Evolutionary conservation across 192 early-diverging fungal species (phyloP).

Genomic region (Cladochytrium replicatum): DNA sequence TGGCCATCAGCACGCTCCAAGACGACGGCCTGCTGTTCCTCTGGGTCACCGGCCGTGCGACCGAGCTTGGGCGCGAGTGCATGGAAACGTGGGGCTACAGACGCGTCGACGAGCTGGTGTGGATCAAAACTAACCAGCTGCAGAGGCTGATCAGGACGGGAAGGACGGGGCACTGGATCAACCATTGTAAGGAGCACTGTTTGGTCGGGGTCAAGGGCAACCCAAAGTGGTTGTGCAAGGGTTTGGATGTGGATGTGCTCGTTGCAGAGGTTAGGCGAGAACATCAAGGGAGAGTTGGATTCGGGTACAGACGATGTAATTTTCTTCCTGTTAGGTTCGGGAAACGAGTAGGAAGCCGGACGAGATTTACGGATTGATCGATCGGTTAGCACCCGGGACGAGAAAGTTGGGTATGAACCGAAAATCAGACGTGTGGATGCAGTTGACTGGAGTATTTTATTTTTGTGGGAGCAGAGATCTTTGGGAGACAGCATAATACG

Average conservation of each 20-base stretch:
- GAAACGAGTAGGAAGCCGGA: conserved; percentile 55
- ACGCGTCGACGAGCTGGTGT: conserved; percentile 52
- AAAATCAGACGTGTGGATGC: not conserved
- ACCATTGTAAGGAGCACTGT: conserved; percentile 59
- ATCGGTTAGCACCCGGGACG: conserved; percentile 42
- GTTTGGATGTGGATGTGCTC: conserved; percentile 47
- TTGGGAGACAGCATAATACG: conserved; percentile 50
- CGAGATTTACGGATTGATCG: conserved; percentile 49
- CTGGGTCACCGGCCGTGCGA: conserved; percentile 57
- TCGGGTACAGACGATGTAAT: not conserved
- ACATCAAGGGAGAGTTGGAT: not conserved
- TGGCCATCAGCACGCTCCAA: conserved; percentile 37
- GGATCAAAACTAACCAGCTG: conserved; percentile 58
- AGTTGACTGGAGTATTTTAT: conserved; percentile 2
- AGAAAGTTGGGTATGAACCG: conserved; percentile 35
- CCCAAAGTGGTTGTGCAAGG: conserved; percentile 19
- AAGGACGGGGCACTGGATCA: conserved; percentile 57
- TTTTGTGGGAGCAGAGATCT: conserved; percentile 30
- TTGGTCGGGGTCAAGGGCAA: conserved; percentile 47
- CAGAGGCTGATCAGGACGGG: conserved; percentile 51
- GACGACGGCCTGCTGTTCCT: conserved; percentile 49
- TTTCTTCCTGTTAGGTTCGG: conserved; percentile 24
- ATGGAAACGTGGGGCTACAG: conserved; percentile 29
- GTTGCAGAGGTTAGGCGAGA: conserved; percentile 37
- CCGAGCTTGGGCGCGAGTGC: conserved; percentile 50